Evolutionary conservation across 257 asterid species (phyloP).

Genomic region (Petrea volubilis): DNA sequence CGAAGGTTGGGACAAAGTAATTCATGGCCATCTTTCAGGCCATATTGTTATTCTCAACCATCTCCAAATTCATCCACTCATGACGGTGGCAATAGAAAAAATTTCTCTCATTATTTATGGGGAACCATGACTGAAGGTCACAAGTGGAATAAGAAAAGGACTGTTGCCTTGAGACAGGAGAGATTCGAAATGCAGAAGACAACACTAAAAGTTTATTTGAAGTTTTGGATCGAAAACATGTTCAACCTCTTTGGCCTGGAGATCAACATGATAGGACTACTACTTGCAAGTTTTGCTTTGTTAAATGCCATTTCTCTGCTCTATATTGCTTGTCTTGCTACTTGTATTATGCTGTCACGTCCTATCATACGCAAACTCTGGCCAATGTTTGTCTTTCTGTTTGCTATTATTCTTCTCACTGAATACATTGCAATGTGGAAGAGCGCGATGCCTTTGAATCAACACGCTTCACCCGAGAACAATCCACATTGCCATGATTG

Average conservation of each 20-base stretch:
- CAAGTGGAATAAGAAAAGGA: conserved; percentile 60
- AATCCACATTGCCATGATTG: conserved; percentile 61
- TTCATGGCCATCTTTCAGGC: conserved; percentile 50
- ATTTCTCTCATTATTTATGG: conserved; percentile 47
- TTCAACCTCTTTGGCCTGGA: conserved; percentile 74
- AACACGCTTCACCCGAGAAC: conserved; percentile 25
- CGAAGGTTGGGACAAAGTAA: conserved; percentile 41
- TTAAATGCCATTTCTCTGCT: conserved; percentile 61
- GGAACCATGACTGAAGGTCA: conserved; percentile 63
- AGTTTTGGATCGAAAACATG: conserved; percentile 74
- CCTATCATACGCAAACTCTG: conserved; percentile 58
- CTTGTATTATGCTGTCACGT: conserved; percentile 60
- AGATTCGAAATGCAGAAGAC: conserved; percentile 68
- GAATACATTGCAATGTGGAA: conserved; percentile 74
- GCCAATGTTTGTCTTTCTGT: conserved; percentile 55
- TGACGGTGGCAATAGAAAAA: conserved; percentile 33
- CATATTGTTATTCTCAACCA: conserved; percentile 32
- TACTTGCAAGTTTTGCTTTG: conserved; percentile 69
- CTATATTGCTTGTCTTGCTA: conserved; percentile 60
- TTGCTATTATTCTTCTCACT: conserved; percentile 55
- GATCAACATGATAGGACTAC: conserved; percentile 63
- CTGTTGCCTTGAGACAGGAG: conserved; percentile 57
- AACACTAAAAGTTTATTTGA: conserved; percentile 63
- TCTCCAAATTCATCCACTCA: conserved; percentile 33
- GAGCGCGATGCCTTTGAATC: conserved; percentile 41